Percentiles rank a stretch among this genome's conserved stretches.
These are phyloP conservation scores for Leccinellum albellum DNA, from an alignment of 768 basidiomycete species.

Conservation along the genomic window DNA sequence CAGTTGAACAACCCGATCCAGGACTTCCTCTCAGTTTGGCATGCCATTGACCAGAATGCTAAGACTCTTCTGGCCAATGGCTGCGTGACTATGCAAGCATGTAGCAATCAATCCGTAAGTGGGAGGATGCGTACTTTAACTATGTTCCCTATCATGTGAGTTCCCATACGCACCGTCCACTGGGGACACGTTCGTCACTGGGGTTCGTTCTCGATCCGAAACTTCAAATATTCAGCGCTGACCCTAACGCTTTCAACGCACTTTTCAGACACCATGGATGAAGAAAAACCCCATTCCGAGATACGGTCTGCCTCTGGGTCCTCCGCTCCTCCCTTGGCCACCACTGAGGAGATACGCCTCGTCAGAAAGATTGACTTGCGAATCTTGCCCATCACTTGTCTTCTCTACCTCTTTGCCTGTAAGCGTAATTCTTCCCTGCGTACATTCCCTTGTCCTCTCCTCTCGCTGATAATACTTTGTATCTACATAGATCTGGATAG, in stretches of 20 bases:
- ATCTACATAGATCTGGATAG: slow-evolving; percentile 53
- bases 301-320: not conserved
- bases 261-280: slow-evolving; percentile 12
- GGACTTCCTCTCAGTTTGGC: not conserved
- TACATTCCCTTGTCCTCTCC: not conserved
- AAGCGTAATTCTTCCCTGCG: slow-evolving; percentile 18
- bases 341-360: slow-evolving; percentile 30
- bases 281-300: slow-evolving; percentile 7
- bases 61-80: not conserved
- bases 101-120: not conserved
- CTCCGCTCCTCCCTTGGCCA: slow-evolving; percentile 16
- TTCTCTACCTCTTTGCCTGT: slow-evolving; percentile 80
- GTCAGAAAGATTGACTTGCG: slow-evolving; percentile 36
- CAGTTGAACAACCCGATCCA: not conserved
- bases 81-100: not conserved
- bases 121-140: not conserved
- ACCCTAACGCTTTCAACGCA: not conserved
- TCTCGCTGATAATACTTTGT: not conserved
- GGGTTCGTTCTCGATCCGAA: not conserved
- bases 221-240: not conserved
- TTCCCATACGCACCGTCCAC: not conserved
- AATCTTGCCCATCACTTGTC: slow-evolving; percentile 52
- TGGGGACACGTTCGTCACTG: not conserved
- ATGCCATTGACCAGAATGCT: not conserved
- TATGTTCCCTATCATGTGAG: not conserved